Conservation (phyloP, 257 asterid genomes). For the Nicotiana tabacum region DNA sequence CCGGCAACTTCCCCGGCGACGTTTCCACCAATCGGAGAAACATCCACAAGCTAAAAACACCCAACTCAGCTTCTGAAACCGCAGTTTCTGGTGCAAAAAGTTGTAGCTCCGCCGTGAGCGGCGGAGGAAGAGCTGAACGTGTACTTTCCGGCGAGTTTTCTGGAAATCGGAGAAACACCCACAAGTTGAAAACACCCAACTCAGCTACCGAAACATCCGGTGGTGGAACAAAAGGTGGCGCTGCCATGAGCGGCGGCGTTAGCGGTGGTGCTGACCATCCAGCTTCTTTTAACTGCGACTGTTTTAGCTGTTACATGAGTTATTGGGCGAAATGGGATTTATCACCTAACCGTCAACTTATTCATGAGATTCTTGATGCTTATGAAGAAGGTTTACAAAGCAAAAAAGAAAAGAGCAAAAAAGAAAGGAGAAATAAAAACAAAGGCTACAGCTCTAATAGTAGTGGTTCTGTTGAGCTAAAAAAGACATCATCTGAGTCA, state of each 20-base stretch:
- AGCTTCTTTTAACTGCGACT: conserved; percentile 49
- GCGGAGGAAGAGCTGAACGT: background rate
- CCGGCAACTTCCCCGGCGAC: background rate
- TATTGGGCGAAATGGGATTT: conserved; percentile 77
- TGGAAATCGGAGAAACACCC: background rate
- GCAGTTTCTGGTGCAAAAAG: background rate
- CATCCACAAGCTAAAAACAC: background rate
- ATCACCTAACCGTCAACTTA: conserved; percentile 65
- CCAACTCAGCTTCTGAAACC: background rate
- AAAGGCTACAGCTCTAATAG: conserved; percentile 4
- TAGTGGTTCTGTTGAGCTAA: conserved; percentile 19
- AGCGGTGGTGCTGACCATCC: conserved; percentile 37
- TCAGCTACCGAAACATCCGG: background rate
- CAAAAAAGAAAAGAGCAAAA: conserved; percentile 31
- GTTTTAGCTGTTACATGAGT: conserved; percentile 68
- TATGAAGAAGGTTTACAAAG: conserved; percentile 50
- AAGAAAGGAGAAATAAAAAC: conserved; percentile 38
- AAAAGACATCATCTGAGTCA: conserved; percentile 20
- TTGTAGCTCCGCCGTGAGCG: conserved; percentile 17
- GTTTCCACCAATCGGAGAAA: background rate
- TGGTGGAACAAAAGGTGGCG: conserved; percentile 13
- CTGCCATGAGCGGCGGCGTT: background rate
- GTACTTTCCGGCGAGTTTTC: background rate
- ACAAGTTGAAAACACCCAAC: background rate
- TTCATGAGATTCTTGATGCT: conserved; percentile 63